Percentiles rank a stretch among this genome's conserved stretches.
These are phyloP conservation scores for Claviceps purpurea DNA, from an alignment of 2,329 filamentous ascomycete species.

Conservation along the genomic window DNA sequence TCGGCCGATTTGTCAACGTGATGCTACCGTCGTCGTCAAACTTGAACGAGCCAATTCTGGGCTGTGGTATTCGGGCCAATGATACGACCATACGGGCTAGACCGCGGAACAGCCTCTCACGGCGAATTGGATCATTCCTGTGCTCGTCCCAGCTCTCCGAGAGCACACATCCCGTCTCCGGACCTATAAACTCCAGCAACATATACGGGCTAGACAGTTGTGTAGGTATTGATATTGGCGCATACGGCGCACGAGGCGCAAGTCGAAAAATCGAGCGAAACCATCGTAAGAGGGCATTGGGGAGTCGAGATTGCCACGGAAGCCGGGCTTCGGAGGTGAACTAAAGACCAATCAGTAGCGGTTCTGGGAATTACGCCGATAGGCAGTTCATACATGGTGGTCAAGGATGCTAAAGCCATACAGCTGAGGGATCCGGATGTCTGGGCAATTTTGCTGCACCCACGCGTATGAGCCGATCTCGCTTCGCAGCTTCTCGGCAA, in stretches of 20 bases:
- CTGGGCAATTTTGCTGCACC: conserved; percentile 14
- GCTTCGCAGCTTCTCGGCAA: conserved; percentile 28
- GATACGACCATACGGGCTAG: conserved; percentile 16
- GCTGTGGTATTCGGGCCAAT: conserved; percentile 16
- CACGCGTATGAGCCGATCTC: conserved; percentile 15
- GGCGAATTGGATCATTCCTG: conserved; percentile 2
- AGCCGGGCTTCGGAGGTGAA: conserved; percentile 7
- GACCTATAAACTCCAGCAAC: conserved; percentile 14
- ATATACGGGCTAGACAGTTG: conserved; percentile 10
- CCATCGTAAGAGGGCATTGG: not conserved
- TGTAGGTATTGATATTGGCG: conserved; percentile 1
- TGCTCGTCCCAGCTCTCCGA: conserved; percentile 13
- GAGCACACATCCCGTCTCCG: conserved; percentile 15
- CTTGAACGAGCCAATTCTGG: conserved; percentile 16
- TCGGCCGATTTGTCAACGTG: conserved; percentile 16
- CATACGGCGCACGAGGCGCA: conserved; percentile 5
- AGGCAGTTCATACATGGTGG: conserved; percentile 5
- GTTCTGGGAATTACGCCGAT: not conserved
- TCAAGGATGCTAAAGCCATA: conserved; percentile 12
- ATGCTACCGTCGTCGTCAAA: conserved; percentile 19
- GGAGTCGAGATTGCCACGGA: conserved; percentile 6
- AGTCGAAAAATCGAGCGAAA: conserved; percentile 2
- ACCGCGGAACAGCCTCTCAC: conserved; percentile 16
- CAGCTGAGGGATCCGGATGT: conserved; percentile 13
- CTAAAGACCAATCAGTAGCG: conserved; percentile 4